A percentile compares a stretch with the other conserved stretches of the same genome.
Evolutionary conservation across 2,329 filamentous ascomycete species (phyloP).

Genomic region (Penicillium sp.): DNA sequence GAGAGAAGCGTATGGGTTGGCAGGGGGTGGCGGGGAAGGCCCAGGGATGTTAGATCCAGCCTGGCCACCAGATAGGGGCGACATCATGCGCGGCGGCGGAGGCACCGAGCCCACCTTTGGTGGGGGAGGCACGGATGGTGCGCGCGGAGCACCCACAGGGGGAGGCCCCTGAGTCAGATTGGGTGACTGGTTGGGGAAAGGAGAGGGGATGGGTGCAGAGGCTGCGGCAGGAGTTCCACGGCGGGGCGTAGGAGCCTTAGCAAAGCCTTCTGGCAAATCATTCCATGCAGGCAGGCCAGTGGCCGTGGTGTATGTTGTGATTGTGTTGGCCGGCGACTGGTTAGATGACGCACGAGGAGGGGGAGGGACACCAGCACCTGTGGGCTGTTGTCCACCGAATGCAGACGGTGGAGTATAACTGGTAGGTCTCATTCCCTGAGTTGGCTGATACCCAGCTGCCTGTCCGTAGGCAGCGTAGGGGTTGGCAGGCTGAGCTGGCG

Average conservation of each 20-base stretch:
- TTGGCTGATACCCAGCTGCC: conserved; percentile 57
- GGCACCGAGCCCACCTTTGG: conserved; percentile 70
- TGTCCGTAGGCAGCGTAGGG: conserved; percentile 40
- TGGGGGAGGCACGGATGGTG: conserved; percentile 75
- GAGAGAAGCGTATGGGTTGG: conserved; percentile 40
- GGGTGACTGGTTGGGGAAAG: conserved; percentile 67
- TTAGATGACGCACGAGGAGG: conserved; percentile 65
- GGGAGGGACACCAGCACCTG: conserved; percentile 51
- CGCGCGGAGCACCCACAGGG: conserved; percentile 58
- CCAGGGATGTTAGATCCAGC: conserved; percentile 60
- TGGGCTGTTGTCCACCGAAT: conserved; percentile 48
- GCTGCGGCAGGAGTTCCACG: conserved; percentile 68
- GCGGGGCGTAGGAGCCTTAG: conserved; percentile 68
- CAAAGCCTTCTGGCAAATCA: conserved; percentile 80
- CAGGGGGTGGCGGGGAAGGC: conserved; percentile 50
- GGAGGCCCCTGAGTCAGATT: conserved; percentile 44
- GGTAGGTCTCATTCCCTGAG: conserved; percentile 33
- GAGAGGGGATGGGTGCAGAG: conserved; percentile 64
- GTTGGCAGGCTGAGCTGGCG: conserved; percentile 21
- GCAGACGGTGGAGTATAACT: conserved; percentile 45
- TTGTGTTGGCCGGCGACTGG: conserved; percentile 60
- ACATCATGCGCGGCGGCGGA: conserved; percentile 65
- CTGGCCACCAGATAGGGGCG: conserved; percentile 61
- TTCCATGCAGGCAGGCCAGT: conserved; percentile 86
- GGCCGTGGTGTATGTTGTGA: conserved; percentile 62